These are phyloP conservation scores for Grosmannia clavigera DNA, from an alignment of 2,329 filamentous ascomycete species.

Conservation along the genomic window DNA sequence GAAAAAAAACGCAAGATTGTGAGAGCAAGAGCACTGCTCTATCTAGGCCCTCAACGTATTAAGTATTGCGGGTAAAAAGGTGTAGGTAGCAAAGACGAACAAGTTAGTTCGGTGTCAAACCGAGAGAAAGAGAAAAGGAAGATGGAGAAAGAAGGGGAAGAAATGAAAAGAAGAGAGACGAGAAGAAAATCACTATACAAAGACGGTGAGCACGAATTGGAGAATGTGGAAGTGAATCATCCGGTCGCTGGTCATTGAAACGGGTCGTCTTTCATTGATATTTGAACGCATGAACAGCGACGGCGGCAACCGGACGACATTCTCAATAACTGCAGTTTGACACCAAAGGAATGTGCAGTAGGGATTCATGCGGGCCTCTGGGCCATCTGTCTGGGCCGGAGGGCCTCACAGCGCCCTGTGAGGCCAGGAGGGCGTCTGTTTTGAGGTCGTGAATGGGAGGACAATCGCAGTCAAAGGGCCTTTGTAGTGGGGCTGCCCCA, in stretches of 20 bases:
- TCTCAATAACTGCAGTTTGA: not conserved
- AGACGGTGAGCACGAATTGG: not conserved
- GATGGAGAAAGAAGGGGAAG: not conserved
- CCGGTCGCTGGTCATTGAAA: not conserved
- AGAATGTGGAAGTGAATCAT: not conserved
- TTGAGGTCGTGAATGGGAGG: not conserved
- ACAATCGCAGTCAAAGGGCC: conserved; percentile 1
- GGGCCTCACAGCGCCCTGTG: not conserved
- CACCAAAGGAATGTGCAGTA: not conserved
- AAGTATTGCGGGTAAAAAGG: not conserved
- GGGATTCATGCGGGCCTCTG: not conserved
- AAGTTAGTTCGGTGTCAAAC: not conserved
- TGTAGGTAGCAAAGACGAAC: conserved; percentile 1
- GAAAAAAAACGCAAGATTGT: conserved; percentile 4
- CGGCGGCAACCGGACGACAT: not conserved
- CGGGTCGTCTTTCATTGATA: not conserved
- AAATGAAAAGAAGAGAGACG: not conserved
- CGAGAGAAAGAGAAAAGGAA: not conserved
- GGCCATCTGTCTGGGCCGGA: not conserved
- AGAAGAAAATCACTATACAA: not conserved
- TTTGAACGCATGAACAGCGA: not conserved
- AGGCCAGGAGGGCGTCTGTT: not conserved
- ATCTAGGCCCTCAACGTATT: not conserved
- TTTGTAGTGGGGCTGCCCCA: not conserved
- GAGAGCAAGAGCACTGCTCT: not conserved